Evolutionary conservation across 768 basidiomycete genomes (phyloP).

Genomic region (Agaricus subrufescens): DNA sequence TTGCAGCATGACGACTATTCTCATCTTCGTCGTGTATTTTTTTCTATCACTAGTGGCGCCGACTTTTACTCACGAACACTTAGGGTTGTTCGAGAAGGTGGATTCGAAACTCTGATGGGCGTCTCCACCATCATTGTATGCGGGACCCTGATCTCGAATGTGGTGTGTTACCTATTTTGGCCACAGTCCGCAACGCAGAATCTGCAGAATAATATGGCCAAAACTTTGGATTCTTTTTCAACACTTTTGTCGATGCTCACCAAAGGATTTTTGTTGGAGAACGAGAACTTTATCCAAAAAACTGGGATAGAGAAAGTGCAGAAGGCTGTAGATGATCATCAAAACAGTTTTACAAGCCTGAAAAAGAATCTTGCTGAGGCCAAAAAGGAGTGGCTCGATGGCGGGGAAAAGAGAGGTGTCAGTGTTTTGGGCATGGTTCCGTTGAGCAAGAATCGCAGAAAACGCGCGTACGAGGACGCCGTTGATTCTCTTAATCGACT

Average conservation of each 20-base stretch:
- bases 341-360: slow-evolving; percentile 84
- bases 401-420: slow-evolving; percentile 13
- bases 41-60: neutral
- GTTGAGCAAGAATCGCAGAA: slow-evolving; percentile 21
- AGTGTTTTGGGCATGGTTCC: slow-evolving; percentile 12
- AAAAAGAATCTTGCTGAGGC: slow-evolving; percentile 87
- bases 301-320: slow-evolving; percentile 62
- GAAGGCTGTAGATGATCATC: slow-evolving; percentile 79
- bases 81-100: slow-evolving; percentile 87
- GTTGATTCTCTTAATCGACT: slow-evolving; percentile 84
- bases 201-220: slow-evolving; percentile 80
- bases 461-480: slow-evolving; percentile 77
- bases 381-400: slow-evolving; percentile 70
- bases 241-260: slow-evolving; percentile 83
- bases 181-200: slow-evolving; percentile 78
- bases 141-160: slow-evolving; percentile 74
- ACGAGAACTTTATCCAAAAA: slow-evolving; percentile 44
- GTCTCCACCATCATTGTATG: slow-evolving; percentile 73
- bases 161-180: slow-evolving; percentile 84
- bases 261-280: slow-evolving; percentile 79
- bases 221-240: slow-evolving; percentile 82
- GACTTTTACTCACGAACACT: neutral
- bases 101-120: slow-evolving; percentile 65
- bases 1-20: slow-evolving; percentile 80
- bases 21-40: slow-evolving; percentile 74